Evolutionary conservation across 1,139 yeast species (phyloP), one percentile per base, ranked within the genome.

Genomic region (Blastobotrys apis): DNA sequence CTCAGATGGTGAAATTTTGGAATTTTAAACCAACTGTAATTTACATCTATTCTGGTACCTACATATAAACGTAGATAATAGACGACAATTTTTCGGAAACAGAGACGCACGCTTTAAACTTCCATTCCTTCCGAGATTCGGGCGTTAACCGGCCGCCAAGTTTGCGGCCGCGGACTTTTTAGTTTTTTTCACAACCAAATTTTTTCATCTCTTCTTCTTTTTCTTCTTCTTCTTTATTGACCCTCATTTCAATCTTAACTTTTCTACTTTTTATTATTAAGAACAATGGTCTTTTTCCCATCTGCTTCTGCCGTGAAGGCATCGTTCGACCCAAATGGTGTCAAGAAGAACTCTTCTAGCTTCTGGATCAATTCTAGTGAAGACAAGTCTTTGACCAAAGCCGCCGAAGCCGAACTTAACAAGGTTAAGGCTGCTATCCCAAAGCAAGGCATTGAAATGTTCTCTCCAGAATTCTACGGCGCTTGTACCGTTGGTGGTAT

Each of bases 401-500:
- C 62, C 41, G 48, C 54, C 50, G 56, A 52, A 51, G 53, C 50
- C 43, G 56, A 46, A 37, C 37, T 46, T 42, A 38, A 51, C 46
- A 39, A 39, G 37, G 43, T 25, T 33, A 44, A 49, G 33, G 47
- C 49, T 36, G 45, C 49, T 34, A 47, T 56, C 58, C 62, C 54
- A 57, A 61, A 59, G 30, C 22, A 37, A 29, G 44, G 44, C 40
- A 78, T 81, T 53, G 68, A 71, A 53, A 69, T 84, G 43, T 84
- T 75, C 68, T 72, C 90, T 3, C 71, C 74, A 20, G 83, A 85
- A 63, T 90, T 84, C 68, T 90, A 77, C 68, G 76, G 78, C 39
- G 81, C 95, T 37, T 90, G 97, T 67, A 82, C 94, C 9, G 50
- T 86, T 33, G 97, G 97, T 44, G 97, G 97, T 56, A 73, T 85